Percentiles rank a stretch among this genome's conserved stretches.
Conservation (phyloP, 768 basidiomycete species). For the Podaxis sp. region DNA sequence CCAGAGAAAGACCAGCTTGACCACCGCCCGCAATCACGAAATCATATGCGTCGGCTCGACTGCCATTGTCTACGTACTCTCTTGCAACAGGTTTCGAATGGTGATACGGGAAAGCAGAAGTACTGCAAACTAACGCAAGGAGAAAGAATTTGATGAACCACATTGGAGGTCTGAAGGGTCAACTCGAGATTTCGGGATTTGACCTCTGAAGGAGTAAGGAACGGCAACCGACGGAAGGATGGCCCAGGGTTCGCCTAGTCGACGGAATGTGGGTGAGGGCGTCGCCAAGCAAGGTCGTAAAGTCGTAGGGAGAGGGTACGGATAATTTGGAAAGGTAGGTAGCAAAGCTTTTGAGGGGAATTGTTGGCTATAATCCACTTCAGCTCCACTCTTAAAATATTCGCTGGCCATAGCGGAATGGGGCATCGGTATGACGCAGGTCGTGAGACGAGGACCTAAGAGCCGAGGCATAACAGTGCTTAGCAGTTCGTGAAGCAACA, state of each 20-base stretch:
- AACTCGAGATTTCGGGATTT: background rate
- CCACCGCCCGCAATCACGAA: constrained; percentile 36
- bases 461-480: too few species aligned
- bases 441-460: too few species aligned
- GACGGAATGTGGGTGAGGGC: background rate
- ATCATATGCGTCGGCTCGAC: constrained; percentile 28
- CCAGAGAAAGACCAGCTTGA: constrained; percentile 34
- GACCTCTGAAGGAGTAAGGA: background rate
- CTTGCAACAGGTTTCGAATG: background rate
- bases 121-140: background rate
- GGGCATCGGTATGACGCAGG: too few species aligned
- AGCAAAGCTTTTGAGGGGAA: too few species aligned
- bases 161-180: background rate
- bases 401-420: too few species aligned
- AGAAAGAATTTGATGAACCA: background rate
- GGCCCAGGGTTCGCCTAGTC: background rate
- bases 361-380: too few species aligned
- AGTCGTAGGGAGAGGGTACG: background rate
- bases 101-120: background rate
- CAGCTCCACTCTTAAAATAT: too few species aligned
- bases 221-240: background rate
- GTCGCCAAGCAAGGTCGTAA: background rate
- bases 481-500: too few species aligned
- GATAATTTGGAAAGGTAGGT: background rate
- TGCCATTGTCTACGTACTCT: constrained; percentile 14